phyloP scores from a whole-genome alignment of 371 early-diverging fungal species.

The Chytridium lagenaria region DNA sequence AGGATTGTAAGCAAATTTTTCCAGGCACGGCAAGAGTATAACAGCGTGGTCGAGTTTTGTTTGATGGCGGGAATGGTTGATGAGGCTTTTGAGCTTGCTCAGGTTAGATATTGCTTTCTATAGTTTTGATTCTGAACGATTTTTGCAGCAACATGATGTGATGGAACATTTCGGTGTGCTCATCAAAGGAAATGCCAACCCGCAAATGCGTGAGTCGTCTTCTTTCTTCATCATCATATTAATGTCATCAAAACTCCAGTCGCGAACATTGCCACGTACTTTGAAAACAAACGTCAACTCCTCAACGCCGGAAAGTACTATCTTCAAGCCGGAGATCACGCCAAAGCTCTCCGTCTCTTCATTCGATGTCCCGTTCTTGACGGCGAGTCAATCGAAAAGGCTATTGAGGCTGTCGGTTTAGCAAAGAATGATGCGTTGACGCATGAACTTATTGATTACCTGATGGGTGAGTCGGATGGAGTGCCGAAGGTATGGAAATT shows the following conservation, averaged over 20 bases:
- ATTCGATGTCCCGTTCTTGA: slow-evolving; percentile 40
- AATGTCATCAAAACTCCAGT: slow-evolving; percentile 25
- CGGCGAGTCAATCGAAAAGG: slow-evolving; percentile 47
- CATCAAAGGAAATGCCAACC: slow-evolving; percentile 48
- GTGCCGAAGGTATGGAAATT: slow-evolving; percentile 49
- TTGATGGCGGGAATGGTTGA: slow-evolving; percentile 58
- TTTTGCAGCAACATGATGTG: slow-evolving; percentile 48
- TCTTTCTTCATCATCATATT: background rate
- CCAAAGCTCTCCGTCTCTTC: slow-evolving; percentile 54
- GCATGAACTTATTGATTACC: slow-evolving; percentile 57
- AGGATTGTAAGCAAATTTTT: slow-evolving; percentile 55
- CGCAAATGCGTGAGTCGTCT: slow-evolving; percentile 42
- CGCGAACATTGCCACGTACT: slow-evolving; percentile 47
- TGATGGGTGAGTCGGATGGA: slow-evolving; percentile 63
- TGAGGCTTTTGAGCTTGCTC: slow-evolving; percentile 60
- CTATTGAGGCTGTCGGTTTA: slow-evolving; percentile 59
- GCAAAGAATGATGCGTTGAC: slow-evolving; percentile 58
- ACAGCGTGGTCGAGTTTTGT: slow-evolving; percentile 60
- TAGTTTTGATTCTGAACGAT: background rate
- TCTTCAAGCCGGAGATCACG: slow-evolving; percentile 48
- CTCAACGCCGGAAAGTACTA: slow-evolving; percentile 52
- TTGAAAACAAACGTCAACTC: slow-evolving; percentile 43
- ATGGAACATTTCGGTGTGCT: slow-evolving; percentile 57
- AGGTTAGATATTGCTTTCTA: slow-evolving; percentile 26
- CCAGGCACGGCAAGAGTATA: slow-evolving; percentile 45